These are phyloP conservation scores for Hymenochaete sp. DNA, from an alignment of 1,284 basidiomycete species.

Conservation along the genomic window DNA sequence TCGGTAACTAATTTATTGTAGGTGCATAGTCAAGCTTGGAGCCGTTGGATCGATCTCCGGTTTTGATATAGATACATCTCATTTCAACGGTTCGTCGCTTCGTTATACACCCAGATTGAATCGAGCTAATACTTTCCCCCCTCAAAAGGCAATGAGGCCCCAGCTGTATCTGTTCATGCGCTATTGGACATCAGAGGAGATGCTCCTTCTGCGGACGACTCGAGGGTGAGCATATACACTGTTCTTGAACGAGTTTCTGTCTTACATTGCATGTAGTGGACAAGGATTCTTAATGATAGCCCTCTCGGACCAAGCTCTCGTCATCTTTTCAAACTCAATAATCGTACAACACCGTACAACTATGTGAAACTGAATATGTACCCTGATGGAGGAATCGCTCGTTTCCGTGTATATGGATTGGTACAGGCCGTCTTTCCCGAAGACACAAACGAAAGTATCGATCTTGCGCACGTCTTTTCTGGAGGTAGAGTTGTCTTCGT, in stretches of 20 bases:
- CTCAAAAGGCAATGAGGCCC: conserved; percentile 77
- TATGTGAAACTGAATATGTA: conserved; percentile 93
- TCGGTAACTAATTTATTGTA: conserved; percentile 26
- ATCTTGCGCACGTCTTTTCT: conserved; percentile 86
- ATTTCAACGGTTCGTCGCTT: conserved; percentile 72
- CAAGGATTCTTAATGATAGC: conserved; percentile 67
- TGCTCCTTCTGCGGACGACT: conserved; percentile 37
- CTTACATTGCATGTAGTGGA: conserved; percentile 49
- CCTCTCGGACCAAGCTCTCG: conserved; percentile 74
- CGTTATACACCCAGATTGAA: neutral
- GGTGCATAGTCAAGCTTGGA: conserved; percentile 88
- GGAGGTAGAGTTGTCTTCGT: conserved; percentile 77
- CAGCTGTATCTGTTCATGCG: conserved; percentile 67
- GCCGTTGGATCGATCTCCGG: conserved; percentile 72
- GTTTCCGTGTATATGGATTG: conserved; percentile 84
- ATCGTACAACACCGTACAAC: conserved; percentile 48
- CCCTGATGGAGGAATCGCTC: conserved; percentile 92
- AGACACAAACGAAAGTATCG: conserved; percentile 46
- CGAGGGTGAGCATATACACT: conserved; percentile 37
- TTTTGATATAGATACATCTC: conserved; percentile 92
- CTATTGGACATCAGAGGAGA: conserved; percentile 43
- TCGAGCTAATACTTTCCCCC: no score
- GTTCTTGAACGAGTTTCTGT: conserved; percentile 1
- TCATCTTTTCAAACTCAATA: conserved; percentile 75
- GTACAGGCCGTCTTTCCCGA: conserved; percentile 57